These are phyloP conservation scores for Lachnellula cervina DNA, from an alignment of 2,329 filamentous ascomycete genomes.

Conservation along the genomic window DNA sequence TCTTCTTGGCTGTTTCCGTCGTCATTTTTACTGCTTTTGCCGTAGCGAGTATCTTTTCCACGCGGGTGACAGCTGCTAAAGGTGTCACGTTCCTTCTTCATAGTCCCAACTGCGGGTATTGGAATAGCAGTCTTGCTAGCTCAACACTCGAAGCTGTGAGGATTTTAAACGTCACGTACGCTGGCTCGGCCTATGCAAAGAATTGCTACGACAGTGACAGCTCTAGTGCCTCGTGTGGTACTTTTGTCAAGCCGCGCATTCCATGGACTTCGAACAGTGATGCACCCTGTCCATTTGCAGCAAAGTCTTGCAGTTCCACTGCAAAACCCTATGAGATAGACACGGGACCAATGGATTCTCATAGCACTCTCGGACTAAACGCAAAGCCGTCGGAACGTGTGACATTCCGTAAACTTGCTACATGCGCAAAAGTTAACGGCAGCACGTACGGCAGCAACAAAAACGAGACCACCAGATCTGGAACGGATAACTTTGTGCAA, in stretches of 20 bases:
- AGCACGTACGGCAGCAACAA: background rate
- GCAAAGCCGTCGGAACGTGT: slow-evolving; percentile 4
- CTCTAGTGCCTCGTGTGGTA: slow-evolving; percentile 2
- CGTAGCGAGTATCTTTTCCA: slow-evolving; percentile 10
- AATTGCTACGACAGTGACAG: slow-evolving; percentile 5
- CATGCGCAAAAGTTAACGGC: slow-evolving; percentile 5
- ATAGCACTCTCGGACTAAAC: slow-evolving; percentile 9
- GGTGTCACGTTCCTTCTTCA: slow-evolving; percentile 2
- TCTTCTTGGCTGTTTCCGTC: background rate
- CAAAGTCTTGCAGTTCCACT: slow-evolving; percentile 1
- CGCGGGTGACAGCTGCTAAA: slow-evolving; percentile 8
- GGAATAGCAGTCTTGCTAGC: background rate
- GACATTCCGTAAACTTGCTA: slow-evolving; percentile 2
- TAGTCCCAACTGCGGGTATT: slow-evolving; percentile 8
- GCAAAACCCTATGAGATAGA: slow-evolving; percentile 9
- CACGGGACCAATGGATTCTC: slow-evolving; percentile 12
- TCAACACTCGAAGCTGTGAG: slow-evolving; percentile 1
- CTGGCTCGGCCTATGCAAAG: slow-evolving; percentile 5
- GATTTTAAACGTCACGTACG: slow-evolving; percentile 2
- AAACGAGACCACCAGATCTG: background rate
- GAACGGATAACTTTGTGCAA: background rate
- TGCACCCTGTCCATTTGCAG: slow-evolving; percentile 10
- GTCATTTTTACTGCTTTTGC: slow-evolving; percentile 3
- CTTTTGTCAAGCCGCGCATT: slow-evolving; percentile 1
- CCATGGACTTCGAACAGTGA: slow-evolving; percentile 5